phyloP scores from a whole-genome alignment of 1,139 yeast species.

The Pichia sp. region DNA sequence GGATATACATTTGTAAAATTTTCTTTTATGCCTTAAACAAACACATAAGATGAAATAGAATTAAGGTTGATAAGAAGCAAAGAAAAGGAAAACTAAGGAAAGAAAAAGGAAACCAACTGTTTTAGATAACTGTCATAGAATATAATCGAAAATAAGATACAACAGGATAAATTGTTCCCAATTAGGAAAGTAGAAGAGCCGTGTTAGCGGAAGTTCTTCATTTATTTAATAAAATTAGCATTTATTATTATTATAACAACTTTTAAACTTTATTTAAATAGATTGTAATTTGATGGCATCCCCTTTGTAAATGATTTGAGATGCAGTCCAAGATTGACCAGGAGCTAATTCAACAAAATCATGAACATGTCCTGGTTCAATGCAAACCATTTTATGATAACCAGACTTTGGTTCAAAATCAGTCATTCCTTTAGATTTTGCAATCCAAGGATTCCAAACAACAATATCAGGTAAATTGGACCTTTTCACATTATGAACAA shows the following conservation, averaged over 20 bases:
- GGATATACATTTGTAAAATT: slow-evolving; percentile 20
- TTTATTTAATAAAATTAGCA: background rate
- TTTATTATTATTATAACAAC: background rate
- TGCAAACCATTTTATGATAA: slow-evolving; percentile 80
- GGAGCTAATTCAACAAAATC: slow-evolving; percentile 56
- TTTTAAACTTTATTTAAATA: slow-evolving; percentile 1
- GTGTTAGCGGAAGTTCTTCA: background rate
- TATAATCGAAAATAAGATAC: too few relatives aligned
- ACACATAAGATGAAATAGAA: too few relatives aligned
- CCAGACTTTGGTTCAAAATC: slow-evolving; percentile 88
- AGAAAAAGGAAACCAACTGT: too few relatives aligned
- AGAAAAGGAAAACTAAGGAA: background rate
- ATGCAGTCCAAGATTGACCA: slow-evolving; percentile 66
- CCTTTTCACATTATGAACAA: slow-evolving; percentile 59
- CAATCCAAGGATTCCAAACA: slow-evolving; percentile 97
- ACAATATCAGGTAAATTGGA: slow-evolving; percentile 77
- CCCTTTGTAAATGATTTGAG: slow-evolving; percentile 45
- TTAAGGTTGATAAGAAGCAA: background rate
- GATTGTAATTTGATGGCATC: slow-evolving; percentile 24
- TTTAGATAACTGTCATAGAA: too few relatives aligned
- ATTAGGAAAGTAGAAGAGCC: background rate
- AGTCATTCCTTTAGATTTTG: slow-evolving; percentile 70
- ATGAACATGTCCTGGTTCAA: slow-evolving; percentile 87
- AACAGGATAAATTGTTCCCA: background rate
- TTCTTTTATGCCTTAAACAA: too few relatives aligned